Evolutionary conservation across 768 basidiomycete species (phyloP), one percentile per base, ranked within the genome.

Genomic region (Phlebiopsis gigantea): DNA sequence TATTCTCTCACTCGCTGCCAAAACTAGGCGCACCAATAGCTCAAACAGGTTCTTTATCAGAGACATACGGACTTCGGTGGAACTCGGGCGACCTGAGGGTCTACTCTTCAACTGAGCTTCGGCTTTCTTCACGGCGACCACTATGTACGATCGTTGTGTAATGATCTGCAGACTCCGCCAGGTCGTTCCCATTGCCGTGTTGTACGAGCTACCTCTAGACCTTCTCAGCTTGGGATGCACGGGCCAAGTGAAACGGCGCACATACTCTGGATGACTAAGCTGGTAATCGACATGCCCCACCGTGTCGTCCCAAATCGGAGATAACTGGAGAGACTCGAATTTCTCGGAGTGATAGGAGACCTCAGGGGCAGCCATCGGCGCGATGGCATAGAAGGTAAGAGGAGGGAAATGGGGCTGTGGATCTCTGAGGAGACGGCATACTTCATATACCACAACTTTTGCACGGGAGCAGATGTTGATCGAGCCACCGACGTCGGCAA

Each of bases 281-380:
- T 58, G 50, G 31, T 39, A 31, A 41, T 58, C 57, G 51, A 58
- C 57, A 22, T 53, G 57, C 4, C n/a, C 46, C 4, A 51, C 57
- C 3, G 50, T 26, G 5, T 26, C 43, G 22, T 46, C 46, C 57
- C 57, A 58, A 12, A 34, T 29, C 4, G 30, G 19, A 5, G 51
- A 28, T 31, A 58, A 28, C 21, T 42, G 9, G 17, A 58, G 25
- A 0, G 51, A 48, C 44, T 53, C 43, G 31, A 53, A 58, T n/a
- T 58, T 58, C 22, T 21, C 28, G 19, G 51, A 25, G 29, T 31
- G 28, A 17, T 30, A 30, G 5, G 29, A 31, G 14, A 12, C 5
- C 15, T 29, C 31, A 24, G 30, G 29, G 31, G 29, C 29, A 10
- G 47, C 47, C 56, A 57, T 57, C 26, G 46, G 30, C 43, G 14